Conservation (phyloP, 768 basidiomycete genomes). For the Kwoniella sp. region DNA sequence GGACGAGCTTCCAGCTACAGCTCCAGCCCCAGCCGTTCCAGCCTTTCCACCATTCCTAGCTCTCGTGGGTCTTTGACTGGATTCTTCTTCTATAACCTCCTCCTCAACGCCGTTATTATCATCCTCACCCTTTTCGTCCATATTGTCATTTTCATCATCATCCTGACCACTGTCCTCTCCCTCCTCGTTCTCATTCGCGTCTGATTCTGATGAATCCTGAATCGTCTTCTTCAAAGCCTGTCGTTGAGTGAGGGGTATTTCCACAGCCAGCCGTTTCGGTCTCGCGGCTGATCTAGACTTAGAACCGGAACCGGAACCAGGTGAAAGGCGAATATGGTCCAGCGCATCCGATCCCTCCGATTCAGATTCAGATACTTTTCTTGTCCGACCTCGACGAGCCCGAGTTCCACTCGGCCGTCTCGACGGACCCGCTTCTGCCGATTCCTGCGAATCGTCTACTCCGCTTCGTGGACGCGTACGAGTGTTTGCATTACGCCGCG, state of each 20-base stretch:
- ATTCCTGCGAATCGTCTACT: not conserved
- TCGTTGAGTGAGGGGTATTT: conserved; percentile 11
- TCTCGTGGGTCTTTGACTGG: not conserved
- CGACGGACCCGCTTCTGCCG: not conserved
- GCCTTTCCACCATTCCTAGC: conserved; percentile 3
- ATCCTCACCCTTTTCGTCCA: not conserved
- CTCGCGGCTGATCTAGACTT: not conserved
- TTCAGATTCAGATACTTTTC: not conserved
- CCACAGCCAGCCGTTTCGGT: not conserved
- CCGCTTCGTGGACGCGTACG: not conserved
- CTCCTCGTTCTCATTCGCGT: conserved; percentile 9
- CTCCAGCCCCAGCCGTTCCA: too few species aligned
- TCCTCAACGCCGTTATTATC: too few species aligned
- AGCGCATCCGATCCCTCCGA: conserved; percentile 38
- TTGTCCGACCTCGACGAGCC: not conserved
- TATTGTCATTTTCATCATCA: conserved; percentile 6
- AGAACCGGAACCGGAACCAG: not conserved
- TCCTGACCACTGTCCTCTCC: too few species aligned
- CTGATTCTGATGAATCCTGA: conserved; percentile 17
- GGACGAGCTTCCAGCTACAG: not conserved
- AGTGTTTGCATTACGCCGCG: not conserved
- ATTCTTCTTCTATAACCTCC: too few species aligned
- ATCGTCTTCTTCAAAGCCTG: conserved; percentile 11
- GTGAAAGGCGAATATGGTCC: conserved; percentile 13
- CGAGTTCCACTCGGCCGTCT: not conserved